Conservation (phyloP, 345 rosid genomes). For the Salix viminalis region DNA sequence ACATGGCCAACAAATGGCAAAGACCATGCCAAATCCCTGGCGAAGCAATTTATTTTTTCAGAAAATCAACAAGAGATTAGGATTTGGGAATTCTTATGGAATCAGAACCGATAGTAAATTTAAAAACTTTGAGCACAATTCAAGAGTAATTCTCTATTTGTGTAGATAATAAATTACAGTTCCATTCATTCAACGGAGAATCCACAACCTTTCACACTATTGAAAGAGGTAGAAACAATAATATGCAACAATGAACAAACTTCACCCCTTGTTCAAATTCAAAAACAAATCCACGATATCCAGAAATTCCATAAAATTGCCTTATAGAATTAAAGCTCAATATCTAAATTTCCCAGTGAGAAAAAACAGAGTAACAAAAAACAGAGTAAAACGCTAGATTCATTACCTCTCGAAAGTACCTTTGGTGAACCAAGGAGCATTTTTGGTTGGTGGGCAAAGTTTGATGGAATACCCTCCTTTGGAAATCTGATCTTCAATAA, state of each 20-base stretch:
- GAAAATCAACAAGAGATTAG: slow-evolving; percentile 3
- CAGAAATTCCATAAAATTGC: background rate
- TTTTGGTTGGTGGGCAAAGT: slow-evolving; percentile 50
- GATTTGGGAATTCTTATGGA: background rate
- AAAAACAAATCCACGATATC: background rate
- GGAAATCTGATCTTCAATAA: slow-evolving; percentile 71
- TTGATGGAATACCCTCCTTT: slow-evolving; percentile 84
- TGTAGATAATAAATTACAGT: background rate
- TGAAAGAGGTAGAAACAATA: background rate
- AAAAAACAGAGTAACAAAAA: background rate
- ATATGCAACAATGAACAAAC: background rate
- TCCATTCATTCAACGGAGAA: background rate
- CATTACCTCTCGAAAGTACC: slow-evolving; percentile 72
- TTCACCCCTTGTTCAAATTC: background rate
- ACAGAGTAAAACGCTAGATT: background rate
- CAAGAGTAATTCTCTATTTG: background rate
- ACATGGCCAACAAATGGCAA: background rate
- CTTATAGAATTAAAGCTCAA: background rate
- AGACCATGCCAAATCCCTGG: background rate
- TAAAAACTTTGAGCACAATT: background rate
- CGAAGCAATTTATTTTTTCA: background rate
- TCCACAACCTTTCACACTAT: background rate
- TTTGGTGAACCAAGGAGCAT: slow-evolving; percentile 77
- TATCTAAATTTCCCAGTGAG: background rate
- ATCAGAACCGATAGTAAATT: background rate